Evolutionary conservation across 139 green algal species (phyloP).

Genomic region (Coccomyxa sp.): DNA sequence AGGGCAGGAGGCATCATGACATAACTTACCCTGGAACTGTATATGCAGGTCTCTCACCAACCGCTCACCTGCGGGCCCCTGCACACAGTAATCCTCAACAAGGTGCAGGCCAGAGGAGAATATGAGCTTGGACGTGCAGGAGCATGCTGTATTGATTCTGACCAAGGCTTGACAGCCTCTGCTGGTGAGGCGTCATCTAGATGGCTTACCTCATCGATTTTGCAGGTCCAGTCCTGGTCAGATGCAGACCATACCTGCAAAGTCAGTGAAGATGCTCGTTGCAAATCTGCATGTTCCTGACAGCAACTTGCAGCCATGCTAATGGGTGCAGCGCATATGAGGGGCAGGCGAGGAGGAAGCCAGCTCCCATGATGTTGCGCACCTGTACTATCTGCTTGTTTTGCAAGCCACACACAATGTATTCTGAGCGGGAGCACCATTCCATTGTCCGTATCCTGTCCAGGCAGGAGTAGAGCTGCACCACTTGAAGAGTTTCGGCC

Average conservation of each 20-base stretch:
- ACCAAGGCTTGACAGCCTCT: too few species aligned
- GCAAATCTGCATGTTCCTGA: not conserved
- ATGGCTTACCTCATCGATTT: slow-evolving; percentile 80
- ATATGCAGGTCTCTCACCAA: slow-evolving; percentile 4
- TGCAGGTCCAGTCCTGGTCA: slow-evolving; percentile 81
- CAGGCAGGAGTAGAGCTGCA: slow-evolving; percentile 77
- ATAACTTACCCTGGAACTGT: slow-evolving; percentile 14
- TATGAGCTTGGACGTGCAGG: too few species aligned
- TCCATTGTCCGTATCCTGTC: slow-evolving; percentile 74
- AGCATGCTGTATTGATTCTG: too few species aligned
- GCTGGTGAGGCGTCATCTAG: slow-evolving; percentile 24
- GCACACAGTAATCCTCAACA: too few species aligned
- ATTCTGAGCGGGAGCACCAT: slow-evolving; percentile 70
- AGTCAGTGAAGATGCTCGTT: too few species aligned
- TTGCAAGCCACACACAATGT: slow-evolving; percentile 72
- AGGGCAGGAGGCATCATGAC: too few species aligned
- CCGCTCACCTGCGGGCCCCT: too few species aligned
- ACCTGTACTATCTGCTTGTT: slow-evolving; percentile 59
- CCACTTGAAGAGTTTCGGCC: slow-evolving; percentile 55
- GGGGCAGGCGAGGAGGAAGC: too few species aligned
- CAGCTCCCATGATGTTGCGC: too few species aligned
- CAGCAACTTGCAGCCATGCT: not conserved
- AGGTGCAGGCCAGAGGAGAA: too few species aligned
- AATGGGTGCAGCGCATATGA: too few species aligned
- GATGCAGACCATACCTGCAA: slow-evolving; percentile 52